Base-by-base conservation (phyloP, 225 moss, liverwort and hornwort species). In the Marchantia paleacea region DNA sequence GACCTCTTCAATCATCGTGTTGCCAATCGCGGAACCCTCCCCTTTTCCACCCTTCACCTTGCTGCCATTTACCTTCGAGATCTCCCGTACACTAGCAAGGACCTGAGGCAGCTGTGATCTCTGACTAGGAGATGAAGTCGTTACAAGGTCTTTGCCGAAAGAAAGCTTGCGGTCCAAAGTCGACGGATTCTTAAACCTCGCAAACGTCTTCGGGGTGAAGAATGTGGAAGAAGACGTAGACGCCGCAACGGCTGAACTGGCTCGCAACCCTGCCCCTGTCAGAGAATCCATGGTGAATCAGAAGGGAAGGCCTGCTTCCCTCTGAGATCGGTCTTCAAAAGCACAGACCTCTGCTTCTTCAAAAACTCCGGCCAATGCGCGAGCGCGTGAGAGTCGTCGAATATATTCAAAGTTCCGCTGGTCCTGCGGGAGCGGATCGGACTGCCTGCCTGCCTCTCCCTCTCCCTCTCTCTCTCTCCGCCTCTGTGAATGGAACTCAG, bases 21-120 rank as follows among this genome's bases (percentile, higher is more conserved):
- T 61, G 75, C 71, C 8, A 58, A 85, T 62, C 76, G 60, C 76
- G 1, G 82, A 67, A 63, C 79, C 75, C 26, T 85, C 82, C 8
- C 70, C 82, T 52, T 68, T 85, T 10, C 63, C 78, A 39, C 78
- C 81, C 28, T 81, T 85, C 24, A 72, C 51, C 25, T 75, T 83
- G 19, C 39, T 55, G 18, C 73, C 67, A 50, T 68, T 79, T 0
- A 85, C 63, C 71, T 82, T 82, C 14, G 82, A 62, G 72, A 85
- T 79, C 76, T 76, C 82, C 49, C 79, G 85, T 3, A 85, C 82
- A 80, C 82, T 51, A 52, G 85, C 82, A 15, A 47, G 24, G 19
- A 79, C 75, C 68, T 75, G 67, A 14, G 61, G 75, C 11, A 72
- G 78, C 6, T 80, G 77, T 26, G 77, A 73, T 64, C 69, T 78